Evolutionary conservation across 805 yeast genomes (phyloP).

Genomic region (Saccharomyces jurei): DNA sequence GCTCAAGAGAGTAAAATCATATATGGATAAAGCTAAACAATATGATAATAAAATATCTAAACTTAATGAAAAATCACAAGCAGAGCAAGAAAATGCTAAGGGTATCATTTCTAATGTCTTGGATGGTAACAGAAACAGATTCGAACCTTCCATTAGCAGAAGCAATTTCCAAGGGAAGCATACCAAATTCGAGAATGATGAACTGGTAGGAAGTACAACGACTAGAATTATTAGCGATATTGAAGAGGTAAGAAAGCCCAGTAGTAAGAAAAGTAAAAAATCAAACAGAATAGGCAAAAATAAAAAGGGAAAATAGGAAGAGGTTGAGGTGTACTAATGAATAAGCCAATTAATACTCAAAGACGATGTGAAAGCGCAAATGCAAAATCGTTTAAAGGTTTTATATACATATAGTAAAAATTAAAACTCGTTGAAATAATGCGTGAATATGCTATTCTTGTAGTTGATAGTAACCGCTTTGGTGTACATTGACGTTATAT

Average conservation of each 20-base stretch:
- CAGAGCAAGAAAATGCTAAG: conserved; percentile 35
- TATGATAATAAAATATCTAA: conserved; percentile 5
- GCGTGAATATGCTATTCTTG: background rate
- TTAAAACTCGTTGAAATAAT: background rate
- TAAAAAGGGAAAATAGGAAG: background rate
- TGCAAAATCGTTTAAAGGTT: background rate
- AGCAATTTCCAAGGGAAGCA: conserved; percentile 48
- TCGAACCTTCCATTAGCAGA: conserved; percentile 45
- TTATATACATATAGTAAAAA: too few species aligned
- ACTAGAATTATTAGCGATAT: background rate
- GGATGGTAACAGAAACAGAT: conserved; percentile 22
- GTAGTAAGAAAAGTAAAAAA: background rate
- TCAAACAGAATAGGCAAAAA: background rate
- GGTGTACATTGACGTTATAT: background rate
- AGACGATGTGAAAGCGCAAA: background rate
- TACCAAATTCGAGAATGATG: conserved; percentile 36
- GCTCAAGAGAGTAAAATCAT: conserved; percentile 55
- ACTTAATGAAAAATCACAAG: conserved; percentile 13
- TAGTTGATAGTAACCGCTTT: background rate
- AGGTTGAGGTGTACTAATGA: background rate
- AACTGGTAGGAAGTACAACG: background rate
- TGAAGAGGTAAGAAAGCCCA: background rate
- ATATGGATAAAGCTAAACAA: conserved; percentile 47
- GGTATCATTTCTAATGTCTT: conserved; percentile 40
- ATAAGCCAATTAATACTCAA: background rate